These are phyloP conservation scores for Aspergillus awamori DNA, from an alignment of 2,329 filamentous ascomycete genomes.

Conservation along the genomic window DNA sequence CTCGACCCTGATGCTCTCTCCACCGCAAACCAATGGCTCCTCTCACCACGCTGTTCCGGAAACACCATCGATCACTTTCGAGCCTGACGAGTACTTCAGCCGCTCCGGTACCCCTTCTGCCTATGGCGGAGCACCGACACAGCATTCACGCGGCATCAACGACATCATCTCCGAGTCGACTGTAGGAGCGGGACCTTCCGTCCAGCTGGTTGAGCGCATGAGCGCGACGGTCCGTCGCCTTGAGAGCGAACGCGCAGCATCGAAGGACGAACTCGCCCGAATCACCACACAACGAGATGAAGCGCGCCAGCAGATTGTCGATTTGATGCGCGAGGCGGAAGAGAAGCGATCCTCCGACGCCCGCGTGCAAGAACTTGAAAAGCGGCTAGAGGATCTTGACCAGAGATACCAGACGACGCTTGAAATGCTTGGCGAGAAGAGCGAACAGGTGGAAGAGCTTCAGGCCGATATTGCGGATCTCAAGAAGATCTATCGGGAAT, in stretches of 20 bases:
- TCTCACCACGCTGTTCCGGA: slow-evolving; percentile 30
- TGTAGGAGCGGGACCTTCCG: slow-evolving; percentile 84
- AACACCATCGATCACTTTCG: slow-evolving; percentile 47
- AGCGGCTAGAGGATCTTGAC: slow-evolving; percentile 68
- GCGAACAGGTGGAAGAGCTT: slow-evolving; percentile 89
- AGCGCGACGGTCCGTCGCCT: slow-evolving; percentile 87
- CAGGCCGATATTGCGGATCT: slow-evolving; percentile 86
- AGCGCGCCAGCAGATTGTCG: slow-evolving; percentile 86
- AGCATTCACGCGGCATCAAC: slow-evolving; percentile 64
- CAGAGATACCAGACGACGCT: slow-evolving; percentile 85
- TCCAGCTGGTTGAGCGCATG: slow-evolving; percentile 95
- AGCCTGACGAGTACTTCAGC: slow-evolving; percentile 51
- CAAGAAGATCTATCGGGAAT: slow-evolving; percentile 92
- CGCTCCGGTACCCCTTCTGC: slow-evolving; percentile 41
- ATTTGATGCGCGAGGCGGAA: slow-evolving; percentile 84
- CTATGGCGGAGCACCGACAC: slow-evolving; percentile 40
- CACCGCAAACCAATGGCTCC: slow-evolving; percentile 29
- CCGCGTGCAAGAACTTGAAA: slow-evolving; percentile 67
- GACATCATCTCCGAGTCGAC: slow-evolving; percentile 90
- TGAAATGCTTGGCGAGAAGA: slow-evolving; percentile 96
- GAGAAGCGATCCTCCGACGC: slow-evolving; percentile 63
- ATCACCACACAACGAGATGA: slow-evolving; percentile 87
- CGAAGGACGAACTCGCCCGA: slow-evolving; percentile 80
- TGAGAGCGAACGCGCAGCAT: slow-evolving; percentile 86
- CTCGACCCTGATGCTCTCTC: slow-evolving; percentile 33